These are phyloP conservation scores for Aspergillus ochraceus DNA, from an alignment of 2,329 filamentous ascomycete genomes.

Conservation along the genomic window DNA sequence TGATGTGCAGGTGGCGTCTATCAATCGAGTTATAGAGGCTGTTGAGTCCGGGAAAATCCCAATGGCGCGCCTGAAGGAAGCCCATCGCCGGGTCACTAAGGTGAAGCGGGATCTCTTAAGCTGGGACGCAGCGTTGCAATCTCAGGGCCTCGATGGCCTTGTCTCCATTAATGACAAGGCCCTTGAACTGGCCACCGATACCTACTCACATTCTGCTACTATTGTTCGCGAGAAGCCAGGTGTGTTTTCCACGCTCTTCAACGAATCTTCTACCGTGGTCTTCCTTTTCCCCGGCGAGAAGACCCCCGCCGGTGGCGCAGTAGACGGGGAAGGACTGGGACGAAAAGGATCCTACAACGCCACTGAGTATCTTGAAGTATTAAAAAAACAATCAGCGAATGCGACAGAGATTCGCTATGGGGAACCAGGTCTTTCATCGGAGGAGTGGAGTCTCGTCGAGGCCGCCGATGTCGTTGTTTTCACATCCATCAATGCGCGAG, in stretches of 20 bases:
- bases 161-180: slow-evolving; percentile 26
- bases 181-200: slow-evolving; percentile 29
- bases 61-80: slow-evolving; percentile 32
- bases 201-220: slow-evolving; percentile 43
- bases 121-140: slow-evolving; percentile 31
- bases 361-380: slow-evolving; percentile 32
- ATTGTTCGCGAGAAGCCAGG: slow-evolving; percentile 35
- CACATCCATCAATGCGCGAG: slow-evolving; percentile 40
- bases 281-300: slow-evolving; percentile 41
- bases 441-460: slow-evolving; percentile 32
- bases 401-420: slow-evolving; percentile 37
- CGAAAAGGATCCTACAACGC: slow-evolving; percentile 33
- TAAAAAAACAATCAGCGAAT: slow-evolving; percentile 27
- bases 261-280: slow-evolving; percentile 27
- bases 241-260: slow-evolving; percentile 31
- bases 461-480: slow-evolving; percentile 43
- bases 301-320: slow-evolving; percentile 36
- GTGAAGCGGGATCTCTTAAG: slow-evolving; percentile 40
- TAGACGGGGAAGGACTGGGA: slow-evolving; percentile 39
- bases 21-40: slow-evolving; percentile 40
- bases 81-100: slow-evolving; percentile 33
- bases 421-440: slow-evolving; percentile 28
- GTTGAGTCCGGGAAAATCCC: slow-evolving; percentile 37
- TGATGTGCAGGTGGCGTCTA: slow-evolving; percentile 41
- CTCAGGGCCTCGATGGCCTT: slow-evolving; percentile 19